phyloP scores from a whole-genome alignment of 352 stramenopile genomes.

The Plasmopara halstedii region DNA sequence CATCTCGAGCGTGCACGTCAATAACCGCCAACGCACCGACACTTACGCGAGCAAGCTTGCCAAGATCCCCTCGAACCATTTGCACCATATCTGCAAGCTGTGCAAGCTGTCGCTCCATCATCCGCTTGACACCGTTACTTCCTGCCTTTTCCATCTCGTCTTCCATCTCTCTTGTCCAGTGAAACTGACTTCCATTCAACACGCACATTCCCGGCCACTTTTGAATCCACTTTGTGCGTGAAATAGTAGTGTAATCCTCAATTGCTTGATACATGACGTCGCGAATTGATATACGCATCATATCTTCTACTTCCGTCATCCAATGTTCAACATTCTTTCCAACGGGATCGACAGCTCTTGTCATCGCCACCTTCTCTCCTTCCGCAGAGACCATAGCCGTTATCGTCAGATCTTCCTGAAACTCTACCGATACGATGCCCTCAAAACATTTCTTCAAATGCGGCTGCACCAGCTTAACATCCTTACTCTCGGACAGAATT shows the following conservation, averaged over 20 bases:
- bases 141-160: conserved; percentile 72
- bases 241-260: conserved; percentile 85
- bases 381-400: conserved; percentile 88
- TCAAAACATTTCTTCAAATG: conserved; percentile 96
- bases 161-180: conserved; percentile 94
- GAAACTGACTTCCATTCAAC: conserved; percentile 92
- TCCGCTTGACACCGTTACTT: conserved; percentile 83
- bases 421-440: conserved; percentile 89
- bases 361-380: conserved; percentile 85
- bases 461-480: conserved; percentile 91
- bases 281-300: conserved; percentile 89
- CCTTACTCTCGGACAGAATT: conserved; percentile 94
- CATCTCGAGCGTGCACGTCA: conserved; percentile 92
- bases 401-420: conserved; percentile 88
- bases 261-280: conserved; percentile 90
- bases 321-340: conserved; percentile 94
- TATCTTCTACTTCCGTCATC: conserved; percentile 92
- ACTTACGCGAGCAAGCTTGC: conserved; percentile 87
- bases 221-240: conserved; percentile 93
- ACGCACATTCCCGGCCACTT: conserved; percentile 92
- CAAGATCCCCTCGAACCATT: conserved; percentile 83
- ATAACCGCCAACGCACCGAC: conserved; percentile 92
- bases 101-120: conserved; percentile 85
- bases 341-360: conserved; percentile 82
- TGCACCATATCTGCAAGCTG: conserved; percentile 95